Evolutionary conservation across 129 eudicot species (phyloP), one percentile per base, ranked within the genome.

Genomic region (carrot (Daucus carota)): DNA sequence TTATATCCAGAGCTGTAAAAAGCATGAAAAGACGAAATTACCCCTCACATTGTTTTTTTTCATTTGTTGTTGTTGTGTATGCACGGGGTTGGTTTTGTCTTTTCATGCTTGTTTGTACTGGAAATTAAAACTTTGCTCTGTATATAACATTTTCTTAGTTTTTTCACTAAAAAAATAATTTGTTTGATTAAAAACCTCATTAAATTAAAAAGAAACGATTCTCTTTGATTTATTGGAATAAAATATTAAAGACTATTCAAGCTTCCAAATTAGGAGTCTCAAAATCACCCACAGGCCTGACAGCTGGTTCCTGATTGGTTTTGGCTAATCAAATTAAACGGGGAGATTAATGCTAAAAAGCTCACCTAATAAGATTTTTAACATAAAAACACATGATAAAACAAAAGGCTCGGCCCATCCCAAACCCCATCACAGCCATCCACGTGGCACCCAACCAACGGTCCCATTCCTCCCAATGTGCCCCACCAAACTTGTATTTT

Each of bases 391-490:
- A 72, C n/a, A 44, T 75, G 85, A 79, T 76, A 83, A 81, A 81
- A 83, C 86, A 83, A 86, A 83, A 78, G 52, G 17, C 80, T 31
- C 84, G 85, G 85, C 83, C 44, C 48, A 79, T 29, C 29, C 24
- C 66, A 40, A 24, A 47, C 54, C 18, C 75, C 63, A 79, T 78
- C 77, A 52, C 5, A 41, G 31, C 2, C 57, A 33, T 76, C 83
- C 92, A 88, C 92, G 90, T 90, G 92, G 80, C 90, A 43, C 4
- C 8, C 24, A 17, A 10, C 6, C 52, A 78, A 77, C 78, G 88
- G 85, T 75, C 57, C 38, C 40, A 54, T 59, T 71, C 70, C 7
- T 60, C 15, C 14, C 43, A 20, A 29, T 12, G 28, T 41, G 8
- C 80, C 83, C 86, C 81, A 76, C 77, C 57, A 74, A 70, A 54